Percentiles rank a stretch among this genome's conserved stretches.
Conservation (phyloP, 768 basidiomycete genomes). For the Lactarius hatsudake region DNA sequence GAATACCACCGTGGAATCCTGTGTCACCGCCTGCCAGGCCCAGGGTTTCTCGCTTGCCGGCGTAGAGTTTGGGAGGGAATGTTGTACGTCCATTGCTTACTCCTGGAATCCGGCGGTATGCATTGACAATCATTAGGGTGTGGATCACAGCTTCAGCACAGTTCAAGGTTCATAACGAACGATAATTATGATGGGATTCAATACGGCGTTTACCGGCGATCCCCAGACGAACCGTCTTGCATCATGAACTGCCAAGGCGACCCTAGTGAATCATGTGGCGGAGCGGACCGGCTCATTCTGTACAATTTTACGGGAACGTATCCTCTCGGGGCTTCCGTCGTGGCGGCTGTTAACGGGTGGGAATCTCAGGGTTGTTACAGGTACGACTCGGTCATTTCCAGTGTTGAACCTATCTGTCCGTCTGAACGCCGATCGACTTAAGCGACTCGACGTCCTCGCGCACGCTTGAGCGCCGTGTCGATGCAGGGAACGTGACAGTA, state of each 20-base stretch:
- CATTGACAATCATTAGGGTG: not conserved
- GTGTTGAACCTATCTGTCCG: not conserved
- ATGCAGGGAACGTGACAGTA: constrained; percentile 10
- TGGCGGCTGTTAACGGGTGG: not conserved
- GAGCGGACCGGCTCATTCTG: not conserved
- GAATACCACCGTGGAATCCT: constrained; percentile 62
- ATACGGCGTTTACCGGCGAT: not conserved
- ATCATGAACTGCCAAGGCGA: not conserved
- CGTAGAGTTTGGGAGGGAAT: constrained; percentile 65
- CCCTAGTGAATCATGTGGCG: not conserved
- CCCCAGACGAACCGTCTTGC: not conserved
- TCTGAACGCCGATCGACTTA: not conserved
- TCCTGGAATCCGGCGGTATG: not conserved
- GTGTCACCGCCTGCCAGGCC: constrained; percentile 61
- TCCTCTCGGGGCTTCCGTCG: not conserved
- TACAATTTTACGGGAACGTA: not conserved
- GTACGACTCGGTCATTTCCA: not conserved
- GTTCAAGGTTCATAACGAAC: not conserved
- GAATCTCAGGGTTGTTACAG: not conserved
- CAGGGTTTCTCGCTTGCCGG: constrained; percentile 72
- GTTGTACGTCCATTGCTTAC: constrained; percentile 51
- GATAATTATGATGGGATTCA: not conserved
- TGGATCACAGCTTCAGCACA: not conserved
- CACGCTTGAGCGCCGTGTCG: too few relatives aligned
- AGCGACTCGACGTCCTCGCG: constrained; percentile 2